These are phyloP conservation scores for Solanum raphanifolium DNA, from an alignment of 257 asterid species.

Conservation along the genomic window DNA sequence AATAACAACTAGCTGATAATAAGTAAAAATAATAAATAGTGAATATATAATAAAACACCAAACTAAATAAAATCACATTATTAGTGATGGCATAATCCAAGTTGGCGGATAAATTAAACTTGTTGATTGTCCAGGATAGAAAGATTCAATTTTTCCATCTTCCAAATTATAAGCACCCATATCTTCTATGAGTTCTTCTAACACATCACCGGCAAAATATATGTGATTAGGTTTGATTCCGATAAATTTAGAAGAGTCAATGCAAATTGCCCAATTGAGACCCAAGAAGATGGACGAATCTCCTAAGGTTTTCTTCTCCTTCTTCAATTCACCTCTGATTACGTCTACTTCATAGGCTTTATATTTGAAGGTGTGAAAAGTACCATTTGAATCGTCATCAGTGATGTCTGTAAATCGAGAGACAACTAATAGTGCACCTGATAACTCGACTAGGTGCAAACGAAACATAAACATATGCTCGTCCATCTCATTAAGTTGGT, in stretches of 20 bases:
- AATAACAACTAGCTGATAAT: too few species aligned
- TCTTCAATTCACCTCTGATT: neutral
- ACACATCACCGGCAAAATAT: neutral
- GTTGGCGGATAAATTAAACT: neutral
- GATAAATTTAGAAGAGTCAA: neutral
- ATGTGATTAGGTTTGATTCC: neutral
- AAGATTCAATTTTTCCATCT: neutral
- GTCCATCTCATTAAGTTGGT: neutral
- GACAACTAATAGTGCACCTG: neutral
- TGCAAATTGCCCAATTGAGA: too few species aligned
- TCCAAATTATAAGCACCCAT: neutral
- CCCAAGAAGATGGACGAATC: neutral
- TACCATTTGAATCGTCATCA: neutral
- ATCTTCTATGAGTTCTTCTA: too few species aligned
- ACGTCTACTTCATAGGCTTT: neutral
- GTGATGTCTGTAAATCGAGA: too few species aligned
- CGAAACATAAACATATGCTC: neutral
- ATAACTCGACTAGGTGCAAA: neutral
- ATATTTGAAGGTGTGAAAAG: neutral
- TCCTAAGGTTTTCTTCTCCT: neutral
- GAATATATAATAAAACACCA: too few species aligned
- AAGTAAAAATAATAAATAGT: too few species aligned
- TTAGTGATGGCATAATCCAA: neutral
- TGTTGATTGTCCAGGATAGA: neutral
- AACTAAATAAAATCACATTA: neutral